phyloP scores from a whole-genome alignment of 2,329 filamentous ascomycete genomes.

The Didymella pinodella region DNA sequence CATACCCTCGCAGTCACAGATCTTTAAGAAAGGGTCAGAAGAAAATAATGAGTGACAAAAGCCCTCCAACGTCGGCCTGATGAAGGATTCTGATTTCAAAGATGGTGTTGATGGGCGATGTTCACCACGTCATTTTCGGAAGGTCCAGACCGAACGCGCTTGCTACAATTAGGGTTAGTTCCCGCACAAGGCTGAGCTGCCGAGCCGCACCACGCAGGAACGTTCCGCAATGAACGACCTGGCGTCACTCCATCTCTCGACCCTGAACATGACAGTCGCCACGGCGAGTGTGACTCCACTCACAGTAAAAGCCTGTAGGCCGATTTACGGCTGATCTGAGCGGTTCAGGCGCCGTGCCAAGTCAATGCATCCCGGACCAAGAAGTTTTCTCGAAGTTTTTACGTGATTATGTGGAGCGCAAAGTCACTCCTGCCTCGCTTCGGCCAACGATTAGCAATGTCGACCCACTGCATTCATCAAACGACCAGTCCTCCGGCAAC shows the following conservation, averaged over 20 bases:
- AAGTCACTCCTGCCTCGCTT: slow-evolving; percentile 31
- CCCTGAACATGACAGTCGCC: slow-evolving; percentile 16
- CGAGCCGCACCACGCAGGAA: slow-evolving; percentile 13
- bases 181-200: slow-evolving; percentile 16
- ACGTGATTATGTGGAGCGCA: slow-evolving; percentile 43
- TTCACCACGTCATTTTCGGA: slow-evolving; percentile 9
- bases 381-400: slow-evolving; percentile 43
- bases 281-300: slow-evolving; percentile 14
- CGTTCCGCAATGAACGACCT: slow-evolving; percentile 16
- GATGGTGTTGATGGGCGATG: slow-evolving; percentile 3
- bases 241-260: slow-evolving; percentile 17
- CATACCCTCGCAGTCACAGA: background rate
- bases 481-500: slow-evolving; percentile 22
- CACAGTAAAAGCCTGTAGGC: slow-evolving; percentile 20
- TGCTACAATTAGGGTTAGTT: slow-evolving; percentile 6
- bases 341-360: slow-evolving; percentile 30
- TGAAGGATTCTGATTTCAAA: background rate
- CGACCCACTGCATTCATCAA: slow-evolving; percentile 37
- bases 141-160: slow-evolving; percentile 10
- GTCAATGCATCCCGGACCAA: slow-evolving; percentile 28
- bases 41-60: background rate
- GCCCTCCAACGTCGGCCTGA: background rate
- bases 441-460: slow-evolving; percentile 40
- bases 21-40: background rate
- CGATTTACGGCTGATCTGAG: slow-evolving; percentile 27